Evolutionary conservation across 805 yeast genomes (phyloP).

Genomic region (Komagataella pseudopastoris): DNA sequence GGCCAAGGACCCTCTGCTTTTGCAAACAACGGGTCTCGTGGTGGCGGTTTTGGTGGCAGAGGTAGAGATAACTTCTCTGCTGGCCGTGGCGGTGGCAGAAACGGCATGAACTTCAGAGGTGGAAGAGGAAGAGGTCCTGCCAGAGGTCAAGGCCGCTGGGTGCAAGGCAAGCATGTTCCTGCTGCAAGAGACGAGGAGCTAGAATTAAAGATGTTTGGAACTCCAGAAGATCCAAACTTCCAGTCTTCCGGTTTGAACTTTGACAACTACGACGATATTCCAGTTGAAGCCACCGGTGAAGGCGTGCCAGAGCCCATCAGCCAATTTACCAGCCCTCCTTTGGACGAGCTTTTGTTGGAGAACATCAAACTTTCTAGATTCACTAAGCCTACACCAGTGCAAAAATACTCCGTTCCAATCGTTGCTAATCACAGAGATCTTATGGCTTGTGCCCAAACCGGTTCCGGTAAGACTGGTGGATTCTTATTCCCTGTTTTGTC

Average conservation of each 20-base stretch:
- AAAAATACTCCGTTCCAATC: conserved; percentile 78
- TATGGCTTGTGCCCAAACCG: conserved; percentile 94
- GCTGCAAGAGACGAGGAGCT: conserved; percentile 55
- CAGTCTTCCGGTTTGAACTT: conserved; percentile 97
- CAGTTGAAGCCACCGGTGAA: conserved; percentile 95
- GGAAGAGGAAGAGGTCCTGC: conserved; percentile 18
- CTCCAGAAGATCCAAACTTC: conserved; percentile 54
- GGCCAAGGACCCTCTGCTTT: conserved; percentile 17
- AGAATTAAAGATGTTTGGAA: conserved; percentile 79
- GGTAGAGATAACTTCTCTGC: conserved; percentile 21
- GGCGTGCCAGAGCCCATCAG: conserved; percentile 89
- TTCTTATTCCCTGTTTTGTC: conserved; percentile 95
- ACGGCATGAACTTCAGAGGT: conserved; percentile 18
- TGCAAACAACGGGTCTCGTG: conserved; percentile 16
- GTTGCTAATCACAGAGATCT: conserved; percentile 60
- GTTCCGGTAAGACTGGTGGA: conserved; percentile 99
- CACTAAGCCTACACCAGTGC: conserved; percentile 94
- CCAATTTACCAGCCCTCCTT: conserved; percentile 82
- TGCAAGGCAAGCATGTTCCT: conserved; percentile 79
- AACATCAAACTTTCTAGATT: conserved; percentile 84
- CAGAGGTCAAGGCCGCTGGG: conserved; percentile 68
- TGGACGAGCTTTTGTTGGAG: conserved; percentile 73
- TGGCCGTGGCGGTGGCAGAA: conserved; percentile 16
- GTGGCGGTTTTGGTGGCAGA: conserved; percentile 18
- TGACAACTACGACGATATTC: conserved; percentile 96